These are phyloP conservation scores for Actinomortierella ambigua DNA, from an alignment of 371 early-diverging fungal species.

Conservation along the genomic window DNA sequence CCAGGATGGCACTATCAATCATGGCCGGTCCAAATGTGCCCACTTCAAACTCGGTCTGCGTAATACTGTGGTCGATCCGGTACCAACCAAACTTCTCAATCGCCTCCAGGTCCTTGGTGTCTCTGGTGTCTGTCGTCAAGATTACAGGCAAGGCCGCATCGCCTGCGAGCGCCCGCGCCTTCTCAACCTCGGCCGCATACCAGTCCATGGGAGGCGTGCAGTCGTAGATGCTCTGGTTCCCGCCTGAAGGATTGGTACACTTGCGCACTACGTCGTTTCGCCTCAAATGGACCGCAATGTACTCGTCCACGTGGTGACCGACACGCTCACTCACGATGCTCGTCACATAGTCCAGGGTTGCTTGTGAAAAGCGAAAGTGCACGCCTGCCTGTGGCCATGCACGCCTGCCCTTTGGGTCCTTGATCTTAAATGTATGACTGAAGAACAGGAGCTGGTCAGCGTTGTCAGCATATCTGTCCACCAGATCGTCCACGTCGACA, in stretches of 20 bases:
- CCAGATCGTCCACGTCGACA: slow-evolving; percentile 19
- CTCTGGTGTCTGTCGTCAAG: slow-evolving; percentile 24
- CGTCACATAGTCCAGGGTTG: slow-evolving; percentile 17
- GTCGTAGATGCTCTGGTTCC: too few relatives aligned
- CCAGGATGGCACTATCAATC: slow-evolving; percentile 32
- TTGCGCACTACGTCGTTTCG: slow-evolving; percentile 39
- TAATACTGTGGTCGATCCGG: slow-evolving; percentile 17
- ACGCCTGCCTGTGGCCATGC: slow-evolving; percentile 14
- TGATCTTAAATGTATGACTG: slow-evolving; percentile 37
- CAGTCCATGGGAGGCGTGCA: slow-evolving; percentile 17
- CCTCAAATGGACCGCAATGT: slow-evolving; percentile 35
- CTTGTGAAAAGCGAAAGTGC: slow-evolving; percentile 15
- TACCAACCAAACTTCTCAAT: slow-evolving; percentile 30
- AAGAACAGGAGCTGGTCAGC: slow-evolving; percentile 20
- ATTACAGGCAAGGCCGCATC: slow-evolving; percentile 25
- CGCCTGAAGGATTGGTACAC: slow-evolving; percentile 9
- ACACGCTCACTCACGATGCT: slow-evolving; percentile 13
- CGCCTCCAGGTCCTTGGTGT: slow-evolving; percentile 17
- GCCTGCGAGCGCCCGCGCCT: slow-evolving; percentile 3
- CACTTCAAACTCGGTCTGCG: slow-evolving; percentile 22
- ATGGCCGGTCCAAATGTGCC: slow-evolving; percentile 38
- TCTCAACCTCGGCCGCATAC: slow-evolving; percentile 14
- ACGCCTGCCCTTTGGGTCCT: slow-evolving; percentile 18
- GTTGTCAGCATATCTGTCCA: slow-evolving; percentile 16
- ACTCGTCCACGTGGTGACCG: slow-evolving; percentile 11